Base-by-base conservation (phyloP, 1,139 yeast species). In the Meyerozyma athensensis region DNA sequence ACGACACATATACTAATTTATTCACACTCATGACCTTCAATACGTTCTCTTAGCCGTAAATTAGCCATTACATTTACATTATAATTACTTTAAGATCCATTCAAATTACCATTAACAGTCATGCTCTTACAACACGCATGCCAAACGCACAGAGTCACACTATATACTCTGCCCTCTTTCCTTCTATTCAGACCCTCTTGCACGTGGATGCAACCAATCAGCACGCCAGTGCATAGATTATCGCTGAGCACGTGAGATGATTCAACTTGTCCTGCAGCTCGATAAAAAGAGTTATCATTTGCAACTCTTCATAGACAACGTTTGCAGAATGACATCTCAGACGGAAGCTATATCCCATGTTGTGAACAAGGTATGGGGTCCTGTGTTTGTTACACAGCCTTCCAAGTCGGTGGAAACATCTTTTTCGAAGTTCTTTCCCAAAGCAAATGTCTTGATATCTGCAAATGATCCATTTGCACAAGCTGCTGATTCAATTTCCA, bases 391-490 rank as follows among this genome's bases (percentile, higher is more conserved):
- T 20, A 63, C 77, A 26, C 75, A 70, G 46, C 73, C 74, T 30
- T 69, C 77, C 33, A 69, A 74, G 50, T 59, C 77, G 8, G 72
- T 66, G 10, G 54, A 56, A 33, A 59, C 74, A 7, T 44, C 61
- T 7, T 68, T 70, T 39, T 43, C 53, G 17, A 40, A 52, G 30
- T 45, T 43, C 30, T 46, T 60, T 32, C 47, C 48, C 10, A 45
- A 54, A 31, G 56, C 65, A 32, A 52, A 54, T n/a, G 54, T 54
- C 17, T 61, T 77, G 40, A 48, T 74, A 34, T 71, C 68, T 35
- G 51, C 70, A 35, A 72, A 77, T 48, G 87, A 81, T 54, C 79
- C 85, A 7, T 71, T 76, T 42, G 60, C 69, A 7, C 55, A 61
- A 31, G 63, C 79, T 14, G 59, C 63, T 24, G 61, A 58, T 30